Conservation (phyloP, 208 protist genomes). For the Perkinsela sp. region DNA sequence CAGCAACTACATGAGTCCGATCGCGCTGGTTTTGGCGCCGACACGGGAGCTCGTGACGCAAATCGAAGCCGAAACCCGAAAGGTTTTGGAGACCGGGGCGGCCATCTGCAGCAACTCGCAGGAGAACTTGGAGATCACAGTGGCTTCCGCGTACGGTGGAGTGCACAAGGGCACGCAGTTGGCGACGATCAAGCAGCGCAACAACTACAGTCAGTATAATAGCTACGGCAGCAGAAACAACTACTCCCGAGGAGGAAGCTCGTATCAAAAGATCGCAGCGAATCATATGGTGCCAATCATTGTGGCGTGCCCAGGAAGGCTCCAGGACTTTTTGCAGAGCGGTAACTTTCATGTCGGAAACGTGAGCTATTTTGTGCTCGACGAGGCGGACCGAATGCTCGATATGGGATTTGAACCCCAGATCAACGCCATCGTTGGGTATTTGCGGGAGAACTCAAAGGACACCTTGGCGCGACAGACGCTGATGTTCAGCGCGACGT, state of each 20-base stretch:
- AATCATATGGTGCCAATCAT: slow-evolving; percentile 26
- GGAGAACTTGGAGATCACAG: slow-evolving; percentile 12
- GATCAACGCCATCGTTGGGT: slow-evolving; percentile 74
- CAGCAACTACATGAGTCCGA: slow-evolving; percentile 16
- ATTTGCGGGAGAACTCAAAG: slow-evolving; percentile 13
- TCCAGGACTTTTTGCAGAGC: slow-evolving; percentile 80
- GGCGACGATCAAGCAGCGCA: slow-evolving; percentile 16
- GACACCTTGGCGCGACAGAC: slow-evolving; percentile 75
- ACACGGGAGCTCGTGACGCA: slow-evolving; percentile 66
- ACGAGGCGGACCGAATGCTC: slow-evolving; percentile 93
- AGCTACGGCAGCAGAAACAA: background rate
- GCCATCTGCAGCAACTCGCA: background rate
- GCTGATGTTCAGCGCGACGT: slow-evolving; percentile 87
- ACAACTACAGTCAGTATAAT: too few relatives aligned
- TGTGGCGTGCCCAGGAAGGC: slow-evolving; percentile 80
- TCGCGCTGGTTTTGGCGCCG: slow-evolving; percentile 50
- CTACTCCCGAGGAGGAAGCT: background rate
- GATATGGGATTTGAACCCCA: slow-evolving; percentile 94
- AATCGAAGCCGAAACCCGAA: slow-evolving; percentile 51
- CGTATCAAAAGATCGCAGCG: background rate
- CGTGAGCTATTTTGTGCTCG: slow-evolving; percentile 85
- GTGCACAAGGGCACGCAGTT: slow-evolving; percentile 34
- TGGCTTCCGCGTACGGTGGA: slow-evolving; percentile 47
- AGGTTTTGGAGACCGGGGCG: slow-evolving; percentile 25
- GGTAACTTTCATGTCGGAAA: slow-evolving; percentile 74